phyloP scores from a whole-genome alignment of 495 filamentous ascomycete species.

The Hypoxylon intermedium region DNA sequence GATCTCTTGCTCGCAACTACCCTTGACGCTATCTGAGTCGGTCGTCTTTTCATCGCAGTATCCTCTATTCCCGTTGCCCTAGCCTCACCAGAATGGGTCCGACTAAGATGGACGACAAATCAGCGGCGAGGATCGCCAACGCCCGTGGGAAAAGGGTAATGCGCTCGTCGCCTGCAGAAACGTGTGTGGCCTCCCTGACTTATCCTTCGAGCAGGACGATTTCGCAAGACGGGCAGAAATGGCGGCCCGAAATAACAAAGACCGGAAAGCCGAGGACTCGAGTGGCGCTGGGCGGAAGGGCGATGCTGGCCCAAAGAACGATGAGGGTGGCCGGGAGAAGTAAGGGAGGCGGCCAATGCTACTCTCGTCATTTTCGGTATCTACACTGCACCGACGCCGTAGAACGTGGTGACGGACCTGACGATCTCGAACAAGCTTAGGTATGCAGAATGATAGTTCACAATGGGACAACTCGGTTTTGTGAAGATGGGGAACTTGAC shows the following conservation, averaged over 20 bases:
- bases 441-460: constrained; percentile 13
- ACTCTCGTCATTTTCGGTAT: not conserved
- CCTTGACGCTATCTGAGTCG: not conserved
- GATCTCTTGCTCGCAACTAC: not conserved
- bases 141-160: constrained; percentile 50
- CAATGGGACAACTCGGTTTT: constrained; percentile 19
- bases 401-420: constrained; percentile 3
- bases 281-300: constrained; percentile 13
- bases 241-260: constrained; percentile 50
- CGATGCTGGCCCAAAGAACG: constrained; percentile 21
- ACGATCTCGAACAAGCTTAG: constrained; percentile 10
- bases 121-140: constrained; percentile 53
- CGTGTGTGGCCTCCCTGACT: constrained; percentile 4
- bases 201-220: constrained; percentile 45
- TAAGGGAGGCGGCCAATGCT: not conserved
- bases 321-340: constrained; percentile 19
- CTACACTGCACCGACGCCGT: not conserved
- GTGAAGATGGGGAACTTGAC: constrained; percentile 5
- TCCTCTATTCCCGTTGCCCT: not conserved
- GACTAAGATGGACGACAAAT: constrained; percentile 53
- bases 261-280: constrained; percentile 25
- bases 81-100: constrained; percentile 44
- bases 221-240: constrained; percentile 53
- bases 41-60: not conserved
- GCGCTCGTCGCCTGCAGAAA: not conserved